Evolutionary conservation across 2,329 filamentous ascomycete species (phyloP).

Genomic region (Fusarium pseudonygamai): DNA sequence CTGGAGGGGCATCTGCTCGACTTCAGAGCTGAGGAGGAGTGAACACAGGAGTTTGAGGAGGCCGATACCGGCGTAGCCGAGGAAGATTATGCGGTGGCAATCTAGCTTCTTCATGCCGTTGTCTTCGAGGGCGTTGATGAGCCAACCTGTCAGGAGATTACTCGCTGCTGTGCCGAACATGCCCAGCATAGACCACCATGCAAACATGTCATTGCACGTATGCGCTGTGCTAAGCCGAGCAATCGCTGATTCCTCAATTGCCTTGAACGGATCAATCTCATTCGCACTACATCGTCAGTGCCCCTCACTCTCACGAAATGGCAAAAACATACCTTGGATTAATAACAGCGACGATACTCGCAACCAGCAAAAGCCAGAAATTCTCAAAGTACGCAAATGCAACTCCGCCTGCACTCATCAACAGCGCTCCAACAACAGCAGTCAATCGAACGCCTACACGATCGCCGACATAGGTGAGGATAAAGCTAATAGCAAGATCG

Average conservation of each 20-base stretch:
- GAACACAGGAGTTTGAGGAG: conserved; percentile 28
- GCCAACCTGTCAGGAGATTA: conserved; percentile 34
- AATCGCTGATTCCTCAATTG: conserved; percentile 36
- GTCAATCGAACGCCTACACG: conserved; percentile 27
- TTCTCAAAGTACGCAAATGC: conserved; percentile 32
- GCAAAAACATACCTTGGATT: conserved; percentile 27
- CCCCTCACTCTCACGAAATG: not conserved
- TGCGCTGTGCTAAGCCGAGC: conserved; percentile 32
- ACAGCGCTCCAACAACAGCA: conserved; percentile 18
- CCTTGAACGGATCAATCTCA: conserved; percentile 40
- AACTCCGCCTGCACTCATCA: conserved; percentile 31
- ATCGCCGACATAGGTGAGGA: conserved; percentile 35
- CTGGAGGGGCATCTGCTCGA: conserved; percentile 8
- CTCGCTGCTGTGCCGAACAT: conserved; percentile 37
- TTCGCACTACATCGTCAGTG: conserved; percentile 21
- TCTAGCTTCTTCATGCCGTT: conserved; percentile 11
- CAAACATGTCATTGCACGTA: conserved; percentile 37
- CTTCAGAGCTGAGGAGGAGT: conserved; percentile 18
- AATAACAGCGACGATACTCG: conserved; percentile 33
- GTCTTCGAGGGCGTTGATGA: conserved; percentile 22
- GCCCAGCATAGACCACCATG: conserved; percentile 40
- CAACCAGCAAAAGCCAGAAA: conserved; percentile 31
- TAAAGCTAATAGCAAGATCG: conserved; percentile 37
- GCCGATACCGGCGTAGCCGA: conserved; percentile 28
- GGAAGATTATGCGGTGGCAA: conserved; percentile 29